Conservation (phyloP, 1,139 yeast genomes). For the Saccharomyces hybrid region DNA sequence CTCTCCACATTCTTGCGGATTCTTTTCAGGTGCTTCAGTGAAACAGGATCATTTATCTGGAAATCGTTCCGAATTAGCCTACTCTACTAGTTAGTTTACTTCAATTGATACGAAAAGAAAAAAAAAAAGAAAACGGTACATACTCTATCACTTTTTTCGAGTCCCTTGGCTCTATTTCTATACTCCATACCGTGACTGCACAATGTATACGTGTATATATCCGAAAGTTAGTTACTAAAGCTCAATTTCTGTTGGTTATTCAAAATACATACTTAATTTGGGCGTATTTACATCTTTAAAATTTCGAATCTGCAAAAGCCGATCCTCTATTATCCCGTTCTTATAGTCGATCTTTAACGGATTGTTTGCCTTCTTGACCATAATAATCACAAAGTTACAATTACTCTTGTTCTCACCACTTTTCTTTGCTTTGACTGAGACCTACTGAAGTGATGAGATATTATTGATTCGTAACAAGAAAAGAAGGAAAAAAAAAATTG, state of each 20-base stretch:
- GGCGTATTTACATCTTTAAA: constrained; percentile 28
- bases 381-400: constrained; percentile 3
- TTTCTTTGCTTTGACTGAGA: too few relatives aligned
- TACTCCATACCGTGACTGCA: constrained; percentile 48
- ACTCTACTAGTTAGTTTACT: constrained; percentile 12
- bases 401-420: too few relatives aligned
- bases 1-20: constrained; percentile 27
- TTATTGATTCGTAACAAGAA: not conserved
- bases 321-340: constrained; percentile 40
- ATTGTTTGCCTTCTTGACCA: constrained; percentile 33
- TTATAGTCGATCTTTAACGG: constrained; percentile 40
- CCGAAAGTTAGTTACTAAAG: not conserved
- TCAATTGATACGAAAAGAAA: constrained; percentile 1
- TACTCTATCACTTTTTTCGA: constrained; percentile 35
- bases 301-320: constrained; percentile 43
- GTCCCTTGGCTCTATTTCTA: constrained; percentile 38
- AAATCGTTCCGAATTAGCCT: constrained; percentile 21
- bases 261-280: constrained; percentile 28
- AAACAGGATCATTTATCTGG: constrained; percentile 33
- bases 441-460: not conserved
- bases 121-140: constrained; percentile 15
- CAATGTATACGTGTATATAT: constrained; percentile 1
- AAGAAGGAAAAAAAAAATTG: not conserved
- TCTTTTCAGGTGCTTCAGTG: constrained; percentile 39
- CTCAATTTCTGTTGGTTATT: not conserved